Evolutionary conservation across 805 yeast genomes (phyloP), one percentile per base, ranked within the genome.

Genomic region (Saccharomycopsis guyanensis): DNA sequence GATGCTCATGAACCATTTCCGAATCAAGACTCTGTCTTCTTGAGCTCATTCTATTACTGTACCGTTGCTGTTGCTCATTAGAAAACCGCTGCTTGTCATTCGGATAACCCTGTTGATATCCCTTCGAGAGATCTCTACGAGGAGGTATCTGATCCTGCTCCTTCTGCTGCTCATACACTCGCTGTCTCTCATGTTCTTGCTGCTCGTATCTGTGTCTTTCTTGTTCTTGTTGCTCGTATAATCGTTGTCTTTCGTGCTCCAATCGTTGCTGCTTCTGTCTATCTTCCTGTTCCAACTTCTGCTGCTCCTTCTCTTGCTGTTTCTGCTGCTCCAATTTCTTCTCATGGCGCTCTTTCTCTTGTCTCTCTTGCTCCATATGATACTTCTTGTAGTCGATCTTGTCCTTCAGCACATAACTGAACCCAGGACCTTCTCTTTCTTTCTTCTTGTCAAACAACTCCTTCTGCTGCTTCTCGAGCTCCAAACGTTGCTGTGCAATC

Each of bases 381-480:
- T 39, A 46, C 43, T 16, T 38, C 41, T 19, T 37, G 45, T 25
- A 36, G 44, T 22, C 24, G 32, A 12, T 18, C 40, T 42, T 31
- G 7, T 42, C 18, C 45, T 38, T 29, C 18, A 16, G 18, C 7
- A 7, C 29, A 24, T 12, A 12, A 20, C 36, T 27, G 7, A 6
- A 8, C 13, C 32, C 37, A 7, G 18, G 37, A 27, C 19, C 42
- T 18, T 16, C 20, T 15, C 52, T 20, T 18, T 38, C 46, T 15
- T 29, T 45, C 39, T 38, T 44, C 19, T 24, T 45, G 3, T 49
- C 49, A 12, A 41, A 48, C 16, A 50, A 23, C 27, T 43, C 34
- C 19, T 25, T 35, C 22, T 50, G 53, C 27, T 50, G 49, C 16
- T 34, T 39, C 33, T 50, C 53, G 18, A 50, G 47, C 22, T 46